Evolutionary conservation across 169 alveolate genomes (phyloP), one percentile per base, ranked within the genome.

Genomic region (Cytauxzoon felis): DNA sequence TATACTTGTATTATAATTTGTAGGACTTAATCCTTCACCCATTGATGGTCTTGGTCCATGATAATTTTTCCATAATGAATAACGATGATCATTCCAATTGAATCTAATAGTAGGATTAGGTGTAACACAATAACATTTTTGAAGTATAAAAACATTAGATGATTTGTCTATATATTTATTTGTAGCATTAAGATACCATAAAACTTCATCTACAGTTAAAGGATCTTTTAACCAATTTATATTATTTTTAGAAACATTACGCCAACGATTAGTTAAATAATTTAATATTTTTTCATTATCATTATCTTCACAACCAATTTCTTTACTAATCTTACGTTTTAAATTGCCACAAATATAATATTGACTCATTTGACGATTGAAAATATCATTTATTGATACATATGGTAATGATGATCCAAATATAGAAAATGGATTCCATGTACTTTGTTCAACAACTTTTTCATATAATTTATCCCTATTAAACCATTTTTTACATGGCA

Each of bases 381-480:
- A 87, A 2, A 89, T 87, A 41, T 89, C 91, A 23, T 80, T 66
- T 42, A 87, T 47, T 34, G 72, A 78, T 6, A 87, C 87, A n/a
- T 76, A 68, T 9, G 89, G 89, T 50, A 84, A 84, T 5, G 94
- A 76, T 16, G 91, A 81, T 24, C 93, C 94, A 54, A 88, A 88
- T n/a, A 88, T 83, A 1, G 93, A 87, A 43, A 88, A 88, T 9
- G 93, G 93, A 48, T 88, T 88, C 91, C 90, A 88, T 24, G 57
- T 49, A 33, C 80, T 78, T 68, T 88, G 93, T 47, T 57, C 82
- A 23, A 61, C 73, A 34, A 87, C 51, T 62, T 82, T 73, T 38
- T 80, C 76, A 41, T 67, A 33, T 24, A 85, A 61, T 48, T 85
- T 85, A 18, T 50, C 75, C 34, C 80, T 63, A 61, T 71, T 78